phyloP scores from a whole-genome alignment of 2,329 filamentous ascomycete genomes.

The Aspergillus quadrilineatus region DNA sequence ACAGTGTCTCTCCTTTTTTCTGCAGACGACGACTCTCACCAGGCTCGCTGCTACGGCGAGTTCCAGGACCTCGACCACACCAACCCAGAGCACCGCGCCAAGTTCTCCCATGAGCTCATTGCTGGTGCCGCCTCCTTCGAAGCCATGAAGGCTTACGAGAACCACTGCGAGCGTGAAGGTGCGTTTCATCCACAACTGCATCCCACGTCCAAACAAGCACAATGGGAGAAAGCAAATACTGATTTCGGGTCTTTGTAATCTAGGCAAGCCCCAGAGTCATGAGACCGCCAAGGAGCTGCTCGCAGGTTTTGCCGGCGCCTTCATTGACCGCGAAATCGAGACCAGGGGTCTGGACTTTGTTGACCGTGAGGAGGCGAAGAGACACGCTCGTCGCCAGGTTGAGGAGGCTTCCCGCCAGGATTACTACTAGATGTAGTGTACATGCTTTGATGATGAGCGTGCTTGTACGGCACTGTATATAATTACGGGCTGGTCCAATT shows the following conservation, averaged over 20 bases:
- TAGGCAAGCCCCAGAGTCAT: constrained; percentile 69
- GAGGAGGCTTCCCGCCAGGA: constrained; percentile 39
- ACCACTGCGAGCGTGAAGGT: constrained; percentile 69
- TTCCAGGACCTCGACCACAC: constrained; percentile 26
- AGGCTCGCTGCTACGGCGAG: constrained; percentile 12
- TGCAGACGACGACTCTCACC: constrained; percentile 11
- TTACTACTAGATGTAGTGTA: neutral
- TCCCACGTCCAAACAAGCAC: neutral
- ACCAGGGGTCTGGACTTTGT: constrained; percentile 62
- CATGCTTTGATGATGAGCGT: neutral
- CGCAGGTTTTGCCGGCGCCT: constrained; percentile 71
- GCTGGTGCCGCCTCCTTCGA: constrained; percentile 75
- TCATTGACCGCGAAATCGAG: constrained; percentile 74
- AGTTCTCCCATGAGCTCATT: constrained; percentile 70
- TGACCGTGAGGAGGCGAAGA: constrained; percentile 60
- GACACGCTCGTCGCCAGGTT: constrained; percentile 54
- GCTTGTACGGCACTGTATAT: neutral
- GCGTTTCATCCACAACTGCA: constrained; percentile 20
- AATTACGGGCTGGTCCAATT: neutral
- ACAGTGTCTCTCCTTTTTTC: neutral
- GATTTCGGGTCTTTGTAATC: neutral
- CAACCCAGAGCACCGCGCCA: constrained; percentile 54
- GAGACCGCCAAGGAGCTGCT: constrained; percentile 74
- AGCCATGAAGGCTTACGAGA: constrained; percentile 77
- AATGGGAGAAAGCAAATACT: too few relatives aligned